These are phyloP conservation scores for Chytriomyces sp. DNA, from an alignment of 192 early-diverging fungal genomes.

Conservation along the genomic window DNA sequence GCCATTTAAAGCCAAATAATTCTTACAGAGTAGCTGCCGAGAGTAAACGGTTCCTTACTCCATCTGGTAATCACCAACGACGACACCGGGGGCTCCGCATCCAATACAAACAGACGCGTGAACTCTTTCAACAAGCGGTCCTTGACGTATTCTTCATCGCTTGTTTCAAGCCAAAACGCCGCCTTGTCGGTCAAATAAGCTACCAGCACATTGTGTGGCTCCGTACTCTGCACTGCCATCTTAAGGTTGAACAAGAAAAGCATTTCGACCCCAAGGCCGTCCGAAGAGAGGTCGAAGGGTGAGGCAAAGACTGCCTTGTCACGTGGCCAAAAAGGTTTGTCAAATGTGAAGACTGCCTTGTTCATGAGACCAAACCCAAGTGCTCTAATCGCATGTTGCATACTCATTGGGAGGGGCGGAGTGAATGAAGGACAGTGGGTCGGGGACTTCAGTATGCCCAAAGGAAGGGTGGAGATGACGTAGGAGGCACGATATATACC, in stretches of 20 bases:
- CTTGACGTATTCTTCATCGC: neutral
- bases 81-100: neutral
- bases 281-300: neutral
- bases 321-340: neutral
- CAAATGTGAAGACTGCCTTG: neutral
- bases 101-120: neutral
- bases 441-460: constrained; percentile 2
- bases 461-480: neutral
- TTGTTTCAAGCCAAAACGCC: neutral
- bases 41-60: neutral
- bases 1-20: neutral
- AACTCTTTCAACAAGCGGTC: neutral
- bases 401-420: neutral
- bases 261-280: neutral
- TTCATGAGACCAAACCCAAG: constrained; percentile 4
- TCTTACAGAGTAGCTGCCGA: constrained; percentile 4
- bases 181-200: neutral
- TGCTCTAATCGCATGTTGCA: neutral
- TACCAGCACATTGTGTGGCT: neutral
- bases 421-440: neutral
- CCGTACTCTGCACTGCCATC: neutral
- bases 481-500: neutral
- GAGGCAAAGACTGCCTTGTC: neutral
- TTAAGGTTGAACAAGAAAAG: neutral
- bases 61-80: neutral